These are phyloP conservation scores for Psilocybe cyanescens DNA, from an alignment of 768 basidiomycete species.

Conservation along the genomic window DNA sequence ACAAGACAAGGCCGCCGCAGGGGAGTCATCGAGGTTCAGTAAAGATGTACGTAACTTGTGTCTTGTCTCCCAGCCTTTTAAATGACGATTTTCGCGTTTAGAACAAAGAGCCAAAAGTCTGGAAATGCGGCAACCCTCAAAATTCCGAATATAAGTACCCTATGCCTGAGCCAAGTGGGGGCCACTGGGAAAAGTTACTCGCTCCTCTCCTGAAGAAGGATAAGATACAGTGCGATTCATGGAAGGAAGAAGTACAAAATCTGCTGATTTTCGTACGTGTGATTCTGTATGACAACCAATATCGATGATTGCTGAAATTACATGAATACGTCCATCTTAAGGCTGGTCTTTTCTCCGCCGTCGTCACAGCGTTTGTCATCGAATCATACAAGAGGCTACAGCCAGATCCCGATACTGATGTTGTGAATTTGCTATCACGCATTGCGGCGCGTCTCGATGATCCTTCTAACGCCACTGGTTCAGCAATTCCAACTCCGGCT, in stretches of 20 bases:
- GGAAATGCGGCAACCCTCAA: constrained; percentile 14
- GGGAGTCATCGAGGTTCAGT: constrained; percentile 2
- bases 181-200: constrained; percentile 9
- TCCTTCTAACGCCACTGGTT: not conserved
- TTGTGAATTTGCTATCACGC: constrained; percentile 14
- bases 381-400: constrained; percentile 20
- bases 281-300: not conserved
- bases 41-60: not conserved
- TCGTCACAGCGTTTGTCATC: constrained; percentile 20
- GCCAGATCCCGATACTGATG: constrained; percentile 15
- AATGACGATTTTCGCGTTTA: not conserved
- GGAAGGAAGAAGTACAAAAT: constrained; percentile 23
- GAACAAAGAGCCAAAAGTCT: constrained; percentile 5
- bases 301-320: not conserved
- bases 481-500: not conserved
- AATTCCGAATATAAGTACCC: constrained; percentile 12
- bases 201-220: constrained; percentile 15
- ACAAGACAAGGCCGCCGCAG: not conserved
- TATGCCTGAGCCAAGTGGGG: constrained; percentile 10
- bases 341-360: constrained; percentile 28
- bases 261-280: constrained; percentile 25
- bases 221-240: constrained; percentile 18
- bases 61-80: not conserved
- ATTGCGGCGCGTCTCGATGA: constrained; percentile 10
- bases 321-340: not conserved